Evolutionary conservation across 2,329 filamentous ascomycete genomes (phyloP).

Genomic region (Myriangium duriaei): DNA sequence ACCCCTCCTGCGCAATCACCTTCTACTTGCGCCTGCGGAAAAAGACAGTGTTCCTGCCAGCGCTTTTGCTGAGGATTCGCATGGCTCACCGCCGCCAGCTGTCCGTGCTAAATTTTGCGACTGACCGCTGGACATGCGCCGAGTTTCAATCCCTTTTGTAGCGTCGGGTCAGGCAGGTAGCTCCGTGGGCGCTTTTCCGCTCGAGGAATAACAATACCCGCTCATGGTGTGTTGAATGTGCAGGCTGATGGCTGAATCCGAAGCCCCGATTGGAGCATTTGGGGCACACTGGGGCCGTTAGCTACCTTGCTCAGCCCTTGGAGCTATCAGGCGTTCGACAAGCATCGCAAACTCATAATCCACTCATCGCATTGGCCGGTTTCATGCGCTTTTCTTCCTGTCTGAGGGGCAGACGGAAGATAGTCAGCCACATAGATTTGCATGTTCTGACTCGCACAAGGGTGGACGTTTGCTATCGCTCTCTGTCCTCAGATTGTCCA

Average conservation of each 20-base stretch:
- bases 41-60: too few species aligned
- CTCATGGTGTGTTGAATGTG: slow-evolving; percentile 7
- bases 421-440: too few species aligned
- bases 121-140: not conserved
- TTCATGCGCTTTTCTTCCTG: slow-evolving; percentile 6
- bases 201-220: not conserved
- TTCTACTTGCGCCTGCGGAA: not conserved
- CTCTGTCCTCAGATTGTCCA: too few species aligned
- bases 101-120: too few species aligned
- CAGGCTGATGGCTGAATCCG: slow-evolving; percentile 4
- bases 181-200: not conserved
- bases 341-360: not conserved
- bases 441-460: too few species aligned
- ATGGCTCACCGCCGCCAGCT: not conserved
- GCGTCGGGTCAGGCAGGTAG: not conserved
- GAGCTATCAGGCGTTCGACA: slow-evolving; percentile 10
- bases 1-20: not conserved
- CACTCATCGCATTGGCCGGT: slow-evolving; percentile 7
- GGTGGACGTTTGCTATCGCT: too few species aligned
- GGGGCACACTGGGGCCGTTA: not conserved
- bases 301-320: slow-evolving; percentile 3
- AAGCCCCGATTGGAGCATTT: slow-evolving; percentile 8
- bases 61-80: too few species aligned
- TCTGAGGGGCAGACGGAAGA: too few species aligned
- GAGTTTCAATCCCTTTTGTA: not conserved